phyloP scores from a whole-genome alignment of 1,284 basidiomycete species.

The Inonotus hispidus region DNA sequence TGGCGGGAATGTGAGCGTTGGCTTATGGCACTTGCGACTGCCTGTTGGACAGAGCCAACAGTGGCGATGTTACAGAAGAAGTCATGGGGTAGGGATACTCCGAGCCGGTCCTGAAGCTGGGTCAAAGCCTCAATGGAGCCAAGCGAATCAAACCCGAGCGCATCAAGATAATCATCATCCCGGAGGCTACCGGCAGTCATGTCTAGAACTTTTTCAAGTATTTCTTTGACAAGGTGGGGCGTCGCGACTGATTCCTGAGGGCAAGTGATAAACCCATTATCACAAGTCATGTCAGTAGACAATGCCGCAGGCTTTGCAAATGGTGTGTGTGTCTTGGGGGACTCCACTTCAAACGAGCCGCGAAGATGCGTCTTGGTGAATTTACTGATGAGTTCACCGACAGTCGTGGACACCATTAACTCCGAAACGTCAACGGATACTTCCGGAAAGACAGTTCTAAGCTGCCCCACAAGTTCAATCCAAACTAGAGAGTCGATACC shows the following conservation, averaged over 20 bases:
- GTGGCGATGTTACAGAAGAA: conserved; percentile 12
- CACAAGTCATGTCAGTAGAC: neutral
- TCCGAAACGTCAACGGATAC: conserved; percentile 30
- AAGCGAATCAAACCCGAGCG: conserved; percentile 55
- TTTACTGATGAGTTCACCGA: conserved; percentile 28
- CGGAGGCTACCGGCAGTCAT: conserved; percentile 35
- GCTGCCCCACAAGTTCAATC: conserved; percentile 41
- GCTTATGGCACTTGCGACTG: neutral
- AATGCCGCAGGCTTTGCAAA: neutral
- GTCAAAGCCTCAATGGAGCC: conserved; percentile 56
- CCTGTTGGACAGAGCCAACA: conserved; percentile 7
- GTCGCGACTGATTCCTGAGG: neutral
- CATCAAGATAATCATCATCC: conserved; percentile 40
- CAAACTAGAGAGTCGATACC: conserved; percentile 55
- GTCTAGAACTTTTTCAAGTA: conserved; percentile 47
- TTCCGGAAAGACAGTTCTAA: conserved; percentile 33
- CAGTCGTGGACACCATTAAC: conserved; percentile 34
- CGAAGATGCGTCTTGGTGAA: conserved; percentile 17
- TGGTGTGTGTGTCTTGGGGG: neutral
- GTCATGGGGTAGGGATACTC: conserved; percentile 33
- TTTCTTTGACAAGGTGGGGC: conserved; percentile 26
- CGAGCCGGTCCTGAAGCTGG: conserved; percentile 36
- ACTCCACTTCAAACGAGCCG: neutral
- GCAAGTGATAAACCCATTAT: neutral
- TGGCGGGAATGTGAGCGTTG: conserved; percentile 9